Percentiles rank a stretch among this genome's conserved stretches.
These are phyloP conservation scores for Phytopythium cucurbitacearum DNA, from an alignment of 352 stramenopile species.

Conservation along the genomic window DNA sequence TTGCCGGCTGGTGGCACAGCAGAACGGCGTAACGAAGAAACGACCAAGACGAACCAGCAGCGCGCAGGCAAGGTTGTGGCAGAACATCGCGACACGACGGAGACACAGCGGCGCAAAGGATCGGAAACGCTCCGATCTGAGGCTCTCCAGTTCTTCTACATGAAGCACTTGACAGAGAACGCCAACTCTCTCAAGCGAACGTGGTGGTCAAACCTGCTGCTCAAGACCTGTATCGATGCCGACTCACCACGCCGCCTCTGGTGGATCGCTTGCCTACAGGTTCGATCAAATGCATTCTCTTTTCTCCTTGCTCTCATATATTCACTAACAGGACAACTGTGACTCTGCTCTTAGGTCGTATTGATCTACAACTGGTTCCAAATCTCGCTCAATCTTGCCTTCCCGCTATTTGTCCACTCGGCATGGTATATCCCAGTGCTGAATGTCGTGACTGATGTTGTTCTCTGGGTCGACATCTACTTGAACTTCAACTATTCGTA, in stretches of 20 bases:
- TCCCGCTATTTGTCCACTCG: conserved; percentile 21
- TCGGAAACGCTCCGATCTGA: conserved; percentile 2
- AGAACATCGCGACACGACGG: neutral
- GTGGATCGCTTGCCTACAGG: conserved; percentile 16
- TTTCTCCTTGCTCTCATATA: no score
- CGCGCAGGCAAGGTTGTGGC: no score
- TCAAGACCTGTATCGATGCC: conserved; percentile 14
- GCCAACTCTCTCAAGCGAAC: neutral
- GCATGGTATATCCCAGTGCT: conserved; percentile 18
- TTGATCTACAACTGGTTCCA: conserved; percentile 37
- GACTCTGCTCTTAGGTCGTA: conserved; percentile 25
- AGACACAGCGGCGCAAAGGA: neutral
- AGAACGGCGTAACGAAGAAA: no score
- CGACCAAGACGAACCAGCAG: no score
- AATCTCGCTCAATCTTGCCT: conserved; percentile 35
- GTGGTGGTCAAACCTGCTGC: conserved; percentile 11
- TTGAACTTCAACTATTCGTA: conserved; percentile 32
- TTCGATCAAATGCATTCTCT: conserved; percentile 18
- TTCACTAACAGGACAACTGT: conserved; percentile 7
- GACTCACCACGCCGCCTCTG: conserved; percentile 3
- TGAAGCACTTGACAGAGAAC: conserved; percentile 1
- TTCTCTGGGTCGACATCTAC: conserved; percentile 44
- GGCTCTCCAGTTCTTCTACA: conserved; percentile 1
- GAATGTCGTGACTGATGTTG: conserved; percentile 19
- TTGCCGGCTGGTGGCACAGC: no score